phyloP scores from a whole-genome alignment of 306 rosid genomes.

The Rosa lucieae region DNA sequence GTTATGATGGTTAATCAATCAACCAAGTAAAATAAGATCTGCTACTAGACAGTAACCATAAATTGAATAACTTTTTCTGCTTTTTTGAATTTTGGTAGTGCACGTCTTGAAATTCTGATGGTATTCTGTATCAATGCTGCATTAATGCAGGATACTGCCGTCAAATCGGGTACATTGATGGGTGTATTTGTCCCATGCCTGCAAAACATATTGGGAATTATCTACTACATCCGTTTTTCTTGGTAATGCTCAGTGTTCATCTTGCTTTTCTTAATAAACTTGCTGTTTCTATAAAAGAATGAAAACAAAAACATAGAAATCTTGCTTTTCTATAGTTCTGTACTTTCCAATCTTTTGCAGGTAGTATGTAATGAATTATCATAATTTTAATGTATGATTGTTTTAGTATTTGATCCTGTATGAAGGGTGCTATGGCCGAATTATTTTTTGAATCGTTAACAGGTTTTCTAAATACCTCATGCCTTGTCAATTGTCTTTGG shows the following conservation, averaged over 20 bases:
- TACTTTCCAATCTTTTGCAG: too few species aligned
- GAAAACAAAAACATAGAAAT: not conserved
- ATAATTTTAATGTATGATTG: not conserved
- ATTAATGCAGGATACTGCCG: slow-evolving; percentile 59
- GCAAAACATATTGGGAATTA: slow-evolving; percentile 97
- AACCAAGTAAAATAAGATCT: not conserved
- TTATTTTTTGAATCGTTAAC: not conserved
- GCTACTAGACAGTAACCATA: not conserved
- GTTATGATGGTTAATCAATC: not conserved
- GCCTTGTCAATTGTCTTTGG: not conserved
- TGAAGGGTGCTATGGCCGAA: not conserved
- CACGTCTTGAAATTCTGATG: slow-evolving; percentile 1
- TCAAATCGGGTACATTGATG: slow-evolving; percentile 89
- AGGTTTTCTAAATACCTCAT: not conserved
- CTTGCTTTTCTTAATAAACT: not conserved
- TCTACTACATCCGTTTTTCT: slow-evolving; percentile 94
- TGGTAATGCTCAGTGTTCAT: slow-evolving; percentile 55
- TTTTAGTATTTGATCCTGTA: not conserved
- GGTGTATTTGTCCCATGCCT: slow-evolving; percentile 97
- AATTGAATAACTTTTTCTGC: not conserved
- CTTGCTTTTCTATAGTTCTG: not conserved
- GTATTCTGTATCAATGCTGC: slow-evolving; percentile 22
- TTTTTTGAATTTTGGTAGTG: not conserved
- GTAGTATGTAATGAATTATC: not conserved
- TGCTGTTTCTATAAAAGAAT: not conserved